Evolutionary conservation across 2,329 filamentous ascomycete species (phyloP), one percentile per base, ranked within the genome.

Genomic region (Celoporthe dispersa): DNA sequence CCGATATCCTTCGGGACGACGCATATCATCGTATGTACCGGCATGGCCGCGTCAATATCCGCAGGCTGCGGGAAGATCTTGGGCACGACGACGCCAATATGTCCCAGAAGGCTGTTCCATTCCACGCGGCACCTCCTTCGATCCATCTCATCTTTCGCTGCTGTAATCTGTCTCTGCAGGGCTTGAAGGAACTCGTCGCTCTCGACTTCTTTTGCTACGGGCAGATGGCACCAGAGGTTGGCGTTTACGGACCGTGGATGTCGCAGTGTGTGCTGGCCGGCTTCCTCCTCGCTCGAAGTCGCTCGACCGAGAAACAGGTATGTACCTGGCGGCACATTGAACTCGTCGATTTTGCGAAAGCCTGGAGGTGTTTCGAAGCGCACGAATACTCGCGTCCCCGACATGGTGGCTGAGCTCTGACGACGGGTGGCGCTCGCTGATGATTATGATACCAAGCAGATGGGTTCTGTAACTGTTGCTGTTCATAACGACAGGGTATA

Each of bases 161-260:
- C 11, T 5, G n/a, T 3, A 28, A 55, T 16, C 25, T 55, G 51
- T 28, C 11, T 55, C 51, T 28, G 25, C n/a, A 55, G 51, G 1
- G 51, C n/a, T 16, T 28, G 9, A 4, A 55, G n/a, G n/a, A 55
- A 55, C 2, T 12, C 51, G 28, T 28, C n/a, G 9, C 25, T 28
- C n/a, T 55, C 51, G 12, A 55, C 51, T 3, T 55, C 51, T 12
- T 14, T n/a, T 16, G 51, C 51, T 4, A 55, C 28, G 9, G 51
- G 51, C 9, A 55, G 51, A 12, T 55, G 51, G 11, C 51, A 55
- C 51, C 51, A 55, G 51, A 55, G 51, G 51, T 55, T 55, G 51
- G 28, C 14, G 25, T 11, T 28, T 11, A 48, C 22, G 44, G 25
- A n/a, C 25, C 3, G 51, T 55, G 51, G 9, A n/a, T n/a, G 1